phyloP scores from a whole-genome alignment of 495 filamentous ascomycete species.

The Beverwykella pulmonaria region DNA sequence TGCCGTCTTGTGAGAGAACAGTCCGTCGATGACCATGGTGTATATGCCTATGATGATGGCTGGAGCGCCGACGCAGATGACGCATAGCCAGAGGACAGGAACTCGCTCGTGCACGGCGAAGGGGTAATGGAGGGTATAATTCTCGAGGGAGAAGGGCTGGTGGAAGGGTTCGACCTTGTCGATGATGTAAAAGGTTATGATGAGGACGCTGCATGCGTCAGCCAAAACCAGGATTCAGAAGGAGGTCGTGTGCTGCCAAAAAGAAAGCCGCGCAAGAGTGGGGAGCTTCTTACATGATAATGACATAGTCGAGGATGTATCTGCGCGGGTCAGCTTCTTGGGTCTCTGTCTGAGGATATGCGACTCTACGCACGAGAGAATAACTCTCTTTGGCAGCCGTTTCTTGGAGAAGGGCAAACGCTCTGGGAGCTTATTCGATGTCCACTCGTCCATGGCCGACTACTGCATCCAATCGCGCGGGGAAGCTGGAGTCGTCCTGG shows the following conservation, averaged over 20 bases:
- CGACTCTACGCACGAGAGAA: slow-evolving; percentile 55
- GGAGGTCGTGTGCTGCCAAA: slow-evolving; percentile 35
- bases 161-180: slow-evolving; percentile 60
- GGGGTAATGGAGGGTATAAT: slow-evolving; percentile 69
- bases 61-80: slow-evolving; percentile 62
- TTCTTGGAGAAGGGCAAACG: slow-evolving; percentile 60
- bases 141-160: slow-evolving; percentile 62
- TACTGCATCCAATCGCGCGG: slow-evolving; percentile 40
- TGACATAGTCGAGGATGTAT: slow-evolving; percentile 70
- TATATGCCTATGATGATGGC: slow-evolving; percentile 69
- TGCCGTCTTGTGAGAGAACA: slow-evolving; percentile 65
- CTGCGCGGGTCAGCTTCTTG: slow-evolving; percentile 44
- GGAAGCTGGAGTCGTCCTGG: background rate
- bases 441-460: slow-evolving; percentile 32
- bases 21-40: slow-evolving; percentile 71
- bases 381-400: slow-evolving; percentile 52
- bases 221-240: slow-evolving; percentile 36
- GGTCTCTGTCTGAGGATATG: slow-evolving; percentile 3
- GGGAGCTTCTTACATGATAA: slow-evolving; percentile 59
- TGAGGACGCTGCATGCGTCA: slow-evolving; percentile 48
- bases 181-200: slow-evolving; percentile 57
- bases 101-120: slow-evolving; percentile 75
- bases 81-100: slow-evolving; percentile 58
- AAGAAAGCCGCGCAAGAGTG: background rate
- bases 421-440: slow-evolving; percentile 34